Percentiles rank a stretch among this genome's conserved stretches.
Evolutionary conservation across 176 grass and related monocot genomes (phyloP).

Genomic region (Juncus effusus): DNA sequence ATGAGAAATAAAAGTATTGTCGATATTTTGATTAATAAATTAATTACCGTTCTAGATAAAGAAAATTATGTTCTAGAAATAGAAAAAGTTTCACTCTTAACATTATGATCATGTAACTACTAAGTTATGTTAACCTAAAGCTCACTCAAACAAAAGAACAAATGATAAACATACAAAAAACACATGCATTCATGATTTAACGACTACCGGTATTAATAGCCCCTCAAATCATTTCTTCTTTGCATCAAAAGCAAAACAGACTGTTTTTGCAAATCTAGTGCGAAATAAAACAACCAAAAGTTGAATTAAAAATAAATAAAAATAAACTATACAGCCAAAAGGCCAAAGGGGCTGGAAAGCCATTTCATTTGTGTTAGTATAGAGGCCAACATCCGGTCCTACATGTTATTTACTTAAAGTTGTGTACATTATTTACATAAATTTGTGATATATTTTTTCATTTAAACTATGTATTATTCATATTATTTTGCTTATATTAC

Average conservation of each 20-base stretch:
- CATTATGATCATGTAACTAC: too few relatives aligned
- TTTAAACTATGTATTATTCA: background rate
- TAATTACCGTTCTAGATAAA: too few relatives aligned
- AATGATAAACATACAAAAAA: conserved; percentile 20
- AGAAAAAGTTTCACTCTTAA: too few relatives aligned
- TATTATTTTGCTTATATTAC: background rate
- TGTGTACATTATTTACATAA: conserved; percentile 6
- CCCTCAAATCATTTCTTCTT: background rate
- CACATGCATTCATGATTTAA: conserved; percentile 1
- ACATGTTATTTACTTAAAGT: conserved; percentile 12
- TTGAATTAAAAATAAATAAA: background rate
- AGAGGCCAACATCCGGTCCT: conserved; percentile 10
- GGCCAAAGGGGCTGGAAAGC: background rate
- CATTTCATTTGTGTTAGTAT: conserved; percentile 18
- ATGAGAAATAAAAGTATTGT: too few relatives aligned
- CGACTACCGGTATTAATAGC: too few relatives aligned
- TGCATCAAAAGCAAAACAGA: conserved; percentile 8
- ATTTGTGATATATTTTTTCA: background rate
- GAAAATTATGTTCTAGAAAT: too few relatives aligned
- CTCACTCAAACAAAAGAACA: conserved; percentile 15
- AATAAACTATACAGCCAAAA: background rate
- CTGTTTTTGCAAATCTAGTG: conserved; percentile 13
- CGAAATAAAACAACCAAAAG: background rate
- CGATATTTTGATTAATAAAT: too few relatives aligned
- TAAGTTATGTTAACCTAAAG: conserved; percentile 1